Evolutionary conservation across 805 yeast species (phyloP), one percentile per base, ranked within the genome.

Genomic region (Suhomyces canberraensis): DNA sequence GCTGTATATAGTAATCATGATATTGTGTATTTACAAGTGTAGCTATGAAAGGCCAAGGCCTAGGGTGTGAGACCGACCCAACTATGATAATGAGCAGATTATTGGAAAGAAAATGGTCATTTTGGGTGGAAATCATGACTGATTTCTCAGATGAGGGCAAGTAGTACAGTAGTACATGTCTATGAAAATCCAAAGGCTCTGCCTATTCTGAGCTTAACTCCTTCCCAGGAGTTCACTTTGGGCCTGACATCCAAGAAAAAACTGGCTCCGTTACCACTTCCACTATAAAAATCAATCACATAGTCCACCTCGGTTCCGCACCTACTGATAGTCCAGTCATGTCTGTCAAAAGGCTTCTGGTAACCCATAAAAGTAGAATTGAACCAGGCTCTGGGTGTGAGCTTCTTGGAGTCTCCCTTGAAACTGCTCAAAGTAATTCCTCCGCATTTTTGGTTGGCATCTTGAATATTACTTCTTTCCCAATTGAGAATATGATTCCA

Each of bases 241-340:
- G 98, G 98, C 51, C 98, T 76, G 4, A 88, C 98, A 54, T 91
- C 98, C 35, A 91, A 59, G 50, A 73, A 84, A 40, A 93, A 85
- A 41, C 81, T 71, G 7, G 79, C 70, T 36, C 72, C 74, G n/a
- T 32, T 29, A 9, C 50, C 51, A 19, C 22, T 32, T 1, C 55
- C 58, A 9, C 77, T 58, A 60, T 91, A 91, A 56, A 89, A 91
- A 59, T 91, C 98, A 52, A 91, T 91, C 29, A 91, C 97, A 51
- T 91, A 91, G 33, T 88, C 96, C 15, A 91, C 74, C 34, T 75
- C 73, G 16, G 66, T 73, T 3, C 98, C 98, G 59, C 96, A 87
- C 36, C 97, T 68, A 50, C 84, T 80, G 8, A 91, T 74, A 5
- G 75, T 69, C 98, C 98, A 91, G 61, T 91, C 98, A 56, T 91